Conservation (phyloP, 768 basidiomycete species). For the Astraeus odoratus region DNA sequence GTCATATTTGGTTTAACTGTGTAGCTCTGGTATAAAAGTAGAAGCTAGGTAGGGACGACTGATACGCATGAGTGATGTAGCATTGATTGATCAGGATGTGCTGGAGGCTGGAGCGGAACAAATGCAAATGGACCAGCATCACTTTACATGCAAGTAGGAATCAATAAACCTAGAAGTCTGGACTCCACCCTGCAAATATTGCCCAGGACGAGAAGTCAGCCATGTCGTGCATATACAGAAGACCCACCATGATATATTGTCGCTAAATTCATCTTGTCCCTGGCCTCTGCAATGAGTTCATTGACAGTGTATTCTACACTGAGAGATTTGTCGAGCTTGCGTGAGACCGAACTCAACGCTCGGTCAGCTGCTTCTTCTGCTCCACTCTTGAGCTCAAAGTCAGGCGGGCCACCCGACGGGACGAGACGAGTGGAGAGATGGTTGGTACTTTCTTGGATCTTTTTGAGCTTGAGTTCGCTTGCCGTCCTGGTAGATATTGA, state of each 20-base stretch:
- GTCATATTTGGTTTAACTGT: too few relatives aligned
- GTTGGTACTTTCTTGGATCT: constrained; percentile 43
- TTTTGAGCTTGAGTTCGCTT: constrained; percentile 66
- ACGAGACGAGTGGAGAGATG: constrained; percentile 16
- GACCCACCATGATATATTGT: constrained; percentile 67
- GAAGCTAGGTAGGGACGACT: too few relatives aligned
- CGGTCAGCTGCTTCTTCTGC: constrained; percentile 86
- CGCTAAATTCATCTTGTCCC: constrained; percentile 66
- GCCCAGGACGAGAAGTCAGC: not conserved
- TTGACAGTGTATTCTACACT: constrained; percentile 94
- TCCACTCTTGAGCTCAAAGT: constrained; percentile 52
- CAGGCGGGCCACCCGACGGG: constrained; percentile 18
- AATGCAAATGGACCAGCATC: not conserved
- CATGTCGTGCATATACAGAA: not conserved
- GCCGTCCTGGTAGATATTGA: constrained; percentile 51
- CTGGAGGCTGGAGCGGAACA: not conserved
- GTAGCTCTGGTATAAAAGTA: too few relatives aligned
- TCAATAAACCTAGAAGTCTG: constrained; percentile 25
- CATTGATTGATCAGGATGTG: too few relatives aligned
- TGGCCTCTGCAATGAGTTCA: constrained; percentile 85
- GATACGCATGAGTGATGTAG: too few relatives aligned
- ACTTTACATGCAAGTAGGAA: not conserved
- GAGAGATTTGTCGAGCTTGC: constrained; percentile 77
- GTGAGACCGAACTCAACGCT: constrained; percentile 69
- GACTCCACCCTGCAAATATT: constrained; percentile 36